Percentiles rank a stretch among this genome's conserved stretches.
Conservation (phyloP, 2,329 filamentous ascomycete genomes). For the Aspergillus caelatus region DNA sequence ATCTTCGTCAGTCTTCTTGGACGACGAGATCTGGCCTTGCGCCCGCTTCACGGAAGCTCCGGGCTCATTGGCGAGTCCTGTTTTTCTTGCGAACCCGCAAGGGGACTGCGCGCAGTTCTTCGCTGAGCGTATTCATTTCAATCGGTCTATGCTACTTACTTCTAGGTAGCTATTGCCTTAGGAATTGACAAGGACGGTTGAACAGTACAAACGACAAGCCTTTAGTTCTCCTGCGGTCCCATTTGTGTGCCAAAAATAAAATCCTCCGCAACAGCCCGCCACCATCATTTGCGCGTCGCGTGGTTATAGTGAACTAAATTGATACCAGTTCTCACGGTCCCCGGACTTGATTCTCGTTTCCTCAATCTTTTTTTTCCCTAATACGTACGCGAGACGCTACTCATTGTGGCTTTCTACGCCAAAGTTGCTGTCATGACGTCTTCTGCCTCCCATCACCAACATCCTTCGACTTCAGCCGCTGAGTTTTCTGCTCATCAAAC, state of each 20-base stretch:
- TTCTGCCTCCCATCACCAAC: constrained; percentile 32
- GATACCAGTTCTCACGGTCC: background rate
- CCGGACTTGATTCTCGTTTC: background rate
- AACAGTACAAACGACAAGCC: too few species aligned
- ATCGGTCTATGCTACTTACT: background rate
- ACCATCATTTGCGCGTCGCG: background rate
- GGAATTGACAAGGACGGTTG: background rate
- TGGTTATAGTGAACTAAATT: background rate
- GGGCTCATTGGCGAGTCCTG: background rate
- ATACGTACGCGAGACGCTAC: background rate
- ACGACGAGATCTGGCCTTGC: background rate
- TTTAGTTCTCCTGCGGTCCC: background rate
- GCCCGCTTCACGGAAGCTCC: constrained; percentile 7
- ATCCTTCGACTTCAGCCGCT: constrained; percentile 29
- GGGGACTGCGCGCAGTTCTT: constrained; percentile 4
- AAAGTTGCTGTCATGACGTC: constrained; percentile 29
- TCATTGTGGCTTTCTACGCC: background rate
- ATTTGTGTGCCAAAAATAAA: background rate
- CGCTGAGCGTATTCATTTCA: background rate
- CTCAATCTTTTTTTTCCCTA: background rate
- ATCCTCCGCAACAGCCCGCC: background rate
- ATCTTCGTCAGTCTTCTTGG: background rate
- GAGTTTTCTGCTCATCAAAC: constrained; percentile 31
- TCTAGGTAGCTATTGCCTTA: background rate
- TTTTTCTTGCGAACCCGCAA: constrained; percentile 3